Conservation (phyloP, 192 early-diverging fungal species). For the Backusella liffmaniae region DNA sequence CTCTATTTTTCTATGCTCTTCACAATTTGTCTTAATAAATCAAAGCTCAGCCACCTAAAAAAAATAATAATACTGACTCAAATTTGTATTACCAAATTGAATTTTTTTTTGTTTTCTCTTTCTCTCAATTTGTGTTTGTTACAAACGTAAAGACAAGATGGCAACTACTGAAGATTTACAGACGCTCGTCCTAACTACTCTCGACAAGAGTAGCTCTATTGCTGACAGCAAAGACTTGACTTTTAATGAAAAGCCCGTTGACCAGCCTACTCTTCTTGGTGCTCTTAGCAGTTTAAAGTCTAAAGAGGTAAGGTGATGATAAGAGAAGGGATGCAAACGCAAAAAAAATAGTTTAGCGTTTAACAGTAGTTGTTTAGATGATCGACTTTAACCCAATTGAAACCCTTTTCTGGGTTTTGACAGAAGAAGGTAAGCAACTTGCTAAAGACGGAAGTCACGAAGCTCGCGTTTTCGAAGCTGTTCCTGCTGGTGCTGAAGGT, state of each 20-base stretch:
- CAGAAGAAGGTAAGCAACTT: conserved; percentile 86
- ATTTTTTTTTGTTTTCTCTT: background rate
- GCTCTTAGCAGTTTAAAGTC: conserved; percentile 82
- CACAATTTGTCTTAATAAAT: background rate
- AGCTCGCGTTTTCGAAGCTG: conserved; percentile 84
- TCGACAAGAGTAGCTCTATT: conserved; percentile 73
- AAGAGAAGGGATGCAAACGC: background rate
- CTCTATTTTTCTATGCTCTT: background rate
- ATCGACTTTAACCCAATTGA: conserved; percentile 77
- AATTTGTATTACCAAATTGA: conserved; percentile 1
- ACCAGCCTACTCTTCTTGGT: conserved; percentile 71
- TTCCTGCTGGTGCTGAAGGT: conserved; percentile 79
- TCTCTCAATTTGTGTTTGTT: conserved; percentile 1
- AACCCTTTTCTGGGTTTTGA: conserved; percentile 78
- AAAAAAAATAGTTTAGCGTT: background rate
- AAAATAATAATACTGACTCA: conserved; percentile 9
- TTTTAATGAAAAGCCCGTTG: conserved; percentile 57
- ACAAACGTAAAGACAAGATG: conserved; percentile 9
- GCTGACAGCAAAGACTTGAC: conserved; percentile 64
- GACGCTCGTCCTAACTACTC: conserved; percentile 56
- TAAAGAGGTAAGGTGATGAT: conserved; percentile 68
- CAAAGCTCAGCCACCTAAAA: conserved; percentile 8
- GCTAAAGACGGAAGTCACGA: conserved; percentile 89
- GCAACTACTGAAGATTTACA: conserved; percentile 44
- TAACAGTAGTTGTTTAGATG: conserved; percentile 54